Conservation (phyloP, 2,329 filamentous ascomycete species). For the Fusarium pseudocircinatum region DNA sequence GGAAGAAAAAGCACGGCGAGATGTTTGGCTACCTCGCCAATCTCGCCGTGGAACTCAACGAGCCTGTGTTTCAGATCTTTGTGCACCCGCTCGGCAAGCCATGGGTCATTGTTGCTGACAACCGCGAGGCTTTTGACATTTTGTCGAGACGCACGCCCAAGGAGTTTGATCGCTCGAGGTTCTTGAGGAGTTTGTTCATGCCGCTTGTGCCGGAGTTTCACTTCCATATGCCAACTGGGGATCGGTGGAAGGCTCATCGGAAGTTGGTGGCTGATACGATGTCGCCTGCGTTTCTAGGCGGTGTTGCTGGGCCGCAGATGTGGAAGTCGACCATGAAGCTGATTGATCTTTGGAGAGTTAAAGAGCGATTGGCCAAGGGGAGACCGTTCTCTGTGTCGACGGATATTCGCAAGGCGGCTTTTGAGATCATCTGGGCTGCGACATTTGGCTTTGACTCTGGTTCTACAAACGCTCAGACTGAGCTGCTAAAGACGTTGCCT, state of each 20-base stretch:
- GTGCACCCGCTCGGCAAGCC: not conserved
- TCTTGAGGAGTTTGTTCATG: not conserved
- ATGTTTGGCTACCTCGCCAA: constrained; percentile 1
- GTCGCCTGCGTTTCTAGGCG: not conserved
- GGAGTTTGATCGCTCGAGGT: not conserved
- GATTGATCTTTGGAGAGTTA: not conserved
- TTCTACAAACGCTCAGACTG: not conserved
- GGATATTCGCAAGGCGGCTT: not conserved
- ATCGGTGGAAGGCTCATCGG: not conserved
- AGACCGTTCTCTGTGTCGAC: not conserved
- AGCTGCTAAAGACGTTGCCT: not conserved
- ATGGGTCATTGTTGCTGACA: not conserved
- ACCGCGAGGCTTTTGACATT: not conserved
- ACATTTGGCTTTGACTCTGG: not conserved
- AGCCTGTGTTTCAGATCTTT: not conserved
- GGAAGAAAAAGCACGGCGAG: not conserved
- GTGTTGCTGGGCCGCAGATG: not conserved
- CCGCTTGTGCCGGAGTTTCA: not conserved
- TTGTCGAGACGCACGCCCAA: not conserved
- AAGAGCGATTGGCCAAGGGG: not conserved
- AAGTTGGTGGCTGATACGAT: not conserved
- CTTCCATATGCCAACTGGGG: not conserved
- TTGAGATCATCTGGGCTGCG: not conserved
- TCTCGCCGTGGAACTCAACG: not conserved
- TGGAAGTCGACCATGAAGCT: not conserved